Evolutionary conservation across 495 filamentous ascomycete species (phyloP).

Genomic region (Amniculicola lignicola): DNA sequence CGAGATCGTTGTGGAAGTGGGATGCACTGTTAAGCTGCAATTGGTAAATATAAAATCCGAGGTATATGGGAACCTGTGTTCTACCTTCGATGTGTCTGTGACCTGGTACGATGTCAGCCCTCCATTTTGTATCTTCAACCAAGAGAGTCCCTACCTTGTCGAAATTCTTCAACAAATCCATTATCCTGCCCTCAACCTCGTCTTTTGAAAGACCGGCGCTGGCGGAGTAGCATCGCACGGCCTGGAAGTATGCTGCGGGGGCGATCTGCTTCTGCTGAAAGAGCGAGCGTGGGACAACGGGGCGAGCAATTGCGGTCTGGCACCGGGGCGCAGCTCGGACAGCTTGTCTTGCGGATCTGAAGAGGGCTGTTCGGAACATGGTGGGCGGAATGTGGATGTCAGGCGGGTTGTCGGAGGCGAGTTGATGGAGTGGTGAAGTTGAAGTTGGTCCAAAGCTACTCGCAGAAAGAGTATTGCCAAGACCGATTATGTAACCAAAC

Average conservation of each 20-base stretch:
- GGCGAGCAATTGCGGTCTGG: conserved; percentile 56
- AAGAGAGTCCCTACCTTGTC: conserved; percentile 81
- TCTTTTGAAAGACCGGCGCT: conserved; percentile 69
- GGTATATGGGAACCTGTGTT: not conserved
- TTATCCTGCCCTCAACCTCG: conserved; percentile 89
- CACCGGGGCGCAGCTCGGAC: conserved; percentile 51
- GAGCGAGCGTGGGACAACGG: conserved; percentile 53
- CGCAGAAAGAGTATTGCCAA: too few relatives aligned
- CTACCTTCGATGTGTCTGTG: conserved; percentile 46
- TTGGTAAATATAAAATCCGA: conserved; percentile 18
- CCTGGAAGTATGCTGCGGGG: conserved; percentile 56
- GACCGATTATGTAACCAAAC: too few relatives aligned
- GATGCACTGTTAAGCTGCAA: conserved; percentile 71
- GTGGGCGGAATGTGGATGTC: too few relatives aligned
- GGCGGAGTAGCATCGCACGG: conserved; percentile 81
- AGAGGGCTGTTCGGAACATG: conserved; percentile 84
- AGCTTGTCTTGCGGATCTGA: conserved; percentile 59
- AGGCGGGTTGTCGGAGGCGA: too few relatives aligned
- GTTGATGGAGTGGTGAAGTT: conserved; percentile 5
- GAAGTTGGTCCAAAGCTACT: not conserved
- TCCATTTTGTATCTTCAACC: not conserved
- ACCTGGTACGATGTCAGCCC: conserved; percentile 37
- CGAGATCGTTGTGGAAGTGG: conserved; percentile 94
- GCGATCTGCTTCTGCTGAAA: conserved; percentile 54
- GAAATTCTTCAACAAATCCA: conserved; percentile 87